These are phyloP conservation scores for Gentiana dahurica DNA, from an alignment of 257 asterid genomes.

Conservation along the genomic window DNA sequence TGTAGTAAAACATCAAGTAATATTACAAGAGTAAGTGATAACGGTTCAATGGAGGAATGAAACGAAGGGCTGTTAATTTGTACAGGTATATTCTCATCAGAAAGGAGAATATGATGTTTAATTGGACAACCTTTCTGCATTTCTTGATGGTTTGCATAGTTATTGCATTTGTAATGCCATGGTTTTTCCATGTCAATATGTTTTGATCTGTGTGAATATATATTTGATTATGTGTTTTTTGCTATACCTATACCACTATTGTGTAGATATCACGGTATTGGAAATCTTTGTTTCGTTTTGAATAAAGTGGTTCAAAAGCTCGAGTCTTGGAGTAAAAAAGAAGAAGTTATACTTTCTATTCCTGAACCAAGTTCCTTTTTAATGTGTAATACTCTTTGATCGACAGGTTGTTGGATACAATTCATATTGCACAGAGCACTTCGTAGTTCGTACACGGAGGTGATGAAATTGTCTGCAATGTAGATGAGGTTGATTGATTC, in stretches of 20 bases:
- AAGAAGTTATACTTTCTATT: too few species aligned
- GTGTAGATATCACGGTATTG: background rate
- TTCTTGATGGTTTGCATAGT: conserved; percentile 69
- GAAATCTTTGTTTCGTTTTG: too few species aligned
- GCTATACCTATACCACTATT: background rate
- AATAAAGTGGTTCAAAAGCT: background rate
- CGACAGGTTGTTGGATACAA: too few species aligned
- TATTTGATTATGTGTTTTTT: conserved; percentile 41
- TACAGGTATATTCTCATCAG: conserved; percentile 7
- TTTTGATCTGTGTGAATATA: too few species aligned
- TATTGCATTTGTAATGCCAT: conserved; percentile 41
- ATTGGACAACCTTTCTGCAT: conserved; percentile 55
- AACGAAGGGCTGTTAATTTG: conserved; percentile 25
- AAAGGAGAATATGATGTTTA: conserved; percentile 37
- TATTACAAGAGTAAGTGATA: conserved; percentile 32
- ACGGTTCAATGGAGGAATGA: conserved; percentile 60
- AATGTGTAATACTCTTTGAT: too few species aligned
- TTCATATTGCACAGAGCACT: too few species aligned
- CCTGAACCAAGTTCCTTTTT: too few species aligned
- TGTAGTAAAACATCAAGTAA: conserved; percentile 58
- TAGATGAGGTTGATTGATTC: too few species aligned
- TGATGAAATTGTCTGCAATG: too few species aligned
- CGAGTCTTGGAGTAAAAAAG: too few species aligned
- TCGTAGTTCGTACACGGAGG: too few species aligned
- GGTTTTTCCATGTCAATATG: too few species aligned